Conservation (phyloP, 2,329 filamentous ascomycete genomes). For the Pseudogymnoascus sp. region DNA sequence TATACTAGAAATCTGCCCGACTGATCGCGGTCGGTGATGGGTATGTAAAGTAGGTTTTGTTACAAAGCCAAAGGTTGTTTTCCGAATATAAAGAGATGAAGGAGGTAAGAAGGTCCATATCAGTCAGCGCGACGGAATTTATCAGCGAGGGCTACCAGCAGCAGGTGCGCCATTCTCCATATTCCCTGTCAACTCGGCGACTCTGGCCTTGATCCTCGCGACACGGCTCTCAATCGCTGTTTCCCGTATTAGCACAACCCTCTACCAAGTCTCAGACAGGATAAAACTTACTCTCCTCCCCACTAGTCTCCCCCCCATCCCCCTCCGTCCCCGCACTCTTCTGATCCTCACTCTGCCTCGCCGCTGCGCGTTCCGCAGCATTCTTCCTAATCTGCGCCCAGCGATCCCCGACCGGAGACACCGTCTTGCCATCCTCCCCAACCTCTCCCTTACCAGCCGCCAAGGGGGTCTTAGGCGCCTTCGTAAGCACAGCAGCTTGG, state of each 20-base stretch:
- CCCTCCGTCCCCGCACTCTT: conserved; percentile 50
- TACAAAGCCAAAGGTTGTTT: not conserved
- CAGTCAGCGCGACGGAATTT: not conserved
- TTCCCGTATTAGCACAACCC: conserved; percentile 22
- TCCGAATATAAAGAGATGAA: not conserved
- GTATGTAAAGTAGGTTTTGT: not conserved
- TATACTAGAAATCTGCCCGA: not conserved
- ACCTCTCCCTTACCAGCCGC: not conserved
- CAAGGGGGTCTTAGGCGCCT: not conserved
- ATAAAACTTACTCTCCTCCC: conserved; percentile 74
- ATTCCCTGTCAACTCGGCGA: conserved; percentile 85
- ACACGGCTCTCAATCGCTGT: conserved; percentile 94
- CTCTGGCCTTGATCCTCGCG: conserved; percentile 92
- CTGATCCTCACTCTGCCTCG: conserved; percentile 57
- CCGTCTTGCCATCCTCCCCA: conserved; percentile 16
- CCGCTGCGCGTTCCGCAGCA: conserved; percentile 69
- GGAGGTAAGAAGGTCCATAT: not conserved
- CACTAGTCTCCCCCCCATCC: conserved; percentile 84
- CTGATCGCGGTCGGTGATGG: not conserved
- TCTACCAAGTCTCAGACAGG: not conserved
- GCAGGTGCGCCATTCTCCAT: conserved; percentile 44
- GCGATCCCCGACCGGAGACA: conserved; percentile 54
- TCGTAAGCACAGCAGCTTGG: conserved; percentile 13
- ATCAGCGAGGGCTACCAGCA: not conserved
- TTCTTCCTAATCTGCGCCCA: conserved; percentile 97